phyloP scores from a whole-genome alignment of 306 rosid genomes.

The Oxytropis ochrocephala region DNA sequence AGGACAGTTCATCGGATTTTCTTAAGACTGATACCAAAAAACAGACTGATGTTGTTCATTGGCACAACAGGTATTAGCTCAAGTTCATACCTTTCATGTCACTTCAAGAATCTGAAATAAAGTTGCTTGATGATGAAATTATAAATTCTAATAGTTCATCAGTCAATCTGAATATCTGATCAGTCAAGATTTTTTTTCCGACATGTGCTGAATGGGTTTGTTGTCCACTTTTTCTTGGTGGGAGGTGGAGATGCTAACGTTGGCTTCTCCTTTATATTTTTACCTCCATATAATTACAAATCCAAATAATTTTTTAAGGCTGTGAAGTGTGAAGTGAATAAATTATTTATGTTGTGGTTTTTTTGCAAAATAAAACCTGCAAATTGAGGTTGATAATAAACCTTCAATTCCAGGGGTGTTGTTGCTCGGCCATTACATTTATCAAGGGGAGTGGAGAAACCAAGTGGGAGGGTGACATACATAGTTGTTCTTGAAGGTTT shows the following conservation, averaged over 20 bases:
- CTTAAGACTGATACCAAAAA: constrained; percentile 62
- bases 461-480: constrained; percentile 98
- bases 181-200: background rate
- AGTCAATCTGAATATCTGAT: background rate
- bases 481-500: constrained; percentile 94
- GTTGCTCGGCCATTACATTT: constrained; percentile 96
- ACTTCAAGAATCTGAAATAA: constrained; percentile 1
- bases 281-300: background rate
- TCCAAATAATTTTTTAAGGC: background rate
- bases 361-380: constrained; percentile 1
- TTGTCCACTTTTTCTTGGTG: background rate
- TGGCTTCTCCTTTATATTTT: background rate
- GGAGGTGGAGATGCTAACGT: background rate
- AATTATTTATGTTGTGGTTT: background rate
- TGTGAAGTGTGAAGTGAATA: constrained; percentile 3
- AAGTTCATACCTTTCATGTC: background rate
- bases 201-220: background rate
- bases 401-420: constrained; percentile 68
- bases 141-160: background rate
- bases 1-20: constrained; percentile 54
- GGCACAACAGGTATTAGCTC: constrained; percentile 72
- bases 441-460: constrained; percentile 99
- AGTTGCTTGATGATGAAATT: background rate
- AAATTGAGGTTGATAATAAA: constrained; percentile 19
- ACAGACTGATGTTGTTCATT: constrained; percentile 78